phyloP scores from a whole-genome alignment of 108 stramenopile genomes.

The Cafeteria roenbergensis region DNA sequence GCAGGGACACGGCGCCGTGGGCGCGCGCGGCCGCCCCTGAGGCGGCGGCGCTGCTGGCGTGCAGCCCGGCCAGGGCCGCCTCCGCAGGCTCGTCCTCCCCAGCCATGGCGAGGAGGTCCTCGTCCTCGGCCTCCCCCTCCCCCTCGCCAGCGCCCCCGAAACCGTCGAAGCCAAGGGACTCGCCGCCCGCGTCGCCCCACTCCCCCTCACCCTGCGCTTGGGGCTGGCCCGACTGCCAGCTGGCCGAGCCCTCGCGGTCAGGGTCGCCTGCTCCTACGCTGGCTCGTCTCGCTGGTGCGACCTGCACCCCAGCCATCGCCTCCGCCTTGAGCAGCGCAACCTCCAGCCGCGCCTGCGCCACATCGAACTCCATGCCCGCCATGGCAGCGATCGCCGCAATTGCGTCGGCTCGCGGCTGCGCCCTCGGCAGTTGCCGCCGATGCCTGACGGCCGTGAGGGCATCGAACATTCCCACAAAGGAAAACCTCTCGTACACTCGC shows the following conservation, averaged over 20 bases:
- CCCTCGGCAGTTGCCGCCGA: not conserved
- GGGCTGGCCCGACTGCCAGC: too few species aligned
- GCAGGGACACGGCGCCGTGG: not conserved
- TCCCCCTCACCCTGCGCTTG: not conserved
- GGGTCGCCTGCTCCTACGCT: not conserved
- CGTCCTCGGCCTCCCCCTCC: not conserved
- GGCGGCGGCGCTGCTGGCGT: not conserved
- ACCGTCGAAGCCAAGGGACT: not conserved
- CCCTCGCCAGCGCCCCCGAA: too few species aligned
- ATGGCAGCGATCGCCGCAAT: not conserved
- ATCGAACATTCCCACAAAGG: not conserved
- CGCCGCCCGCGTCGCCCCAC: not conserved
- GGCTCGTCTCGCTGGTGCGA: too few species aligned
- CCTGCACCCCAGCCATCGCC: not conserved
- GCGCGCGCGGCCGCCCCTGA: not conserved
- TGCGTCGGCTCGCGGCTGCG: not conserved
- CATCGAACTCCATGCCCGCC: not conserved
- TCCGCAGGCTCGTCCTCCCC: not conserved
- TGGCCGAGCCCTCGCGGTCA: not conserved
- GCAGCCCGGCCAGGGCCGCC: not conserved
- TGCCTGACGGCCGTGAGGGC: not conserved
- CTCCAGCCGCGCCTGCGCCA: slow-evolving; percentile 5
- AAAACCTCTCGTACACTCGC: slow-evolving; percentile 2
- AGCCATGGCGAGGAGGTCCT: not conserved
- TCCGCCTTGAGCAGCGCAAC: not conserved